These are phyloP conservation scores for Ophiosphaerella narmari DNA, from an alignment of 2,329 filamentous ascomycete species.

Conservation along the genomic window DNA sequence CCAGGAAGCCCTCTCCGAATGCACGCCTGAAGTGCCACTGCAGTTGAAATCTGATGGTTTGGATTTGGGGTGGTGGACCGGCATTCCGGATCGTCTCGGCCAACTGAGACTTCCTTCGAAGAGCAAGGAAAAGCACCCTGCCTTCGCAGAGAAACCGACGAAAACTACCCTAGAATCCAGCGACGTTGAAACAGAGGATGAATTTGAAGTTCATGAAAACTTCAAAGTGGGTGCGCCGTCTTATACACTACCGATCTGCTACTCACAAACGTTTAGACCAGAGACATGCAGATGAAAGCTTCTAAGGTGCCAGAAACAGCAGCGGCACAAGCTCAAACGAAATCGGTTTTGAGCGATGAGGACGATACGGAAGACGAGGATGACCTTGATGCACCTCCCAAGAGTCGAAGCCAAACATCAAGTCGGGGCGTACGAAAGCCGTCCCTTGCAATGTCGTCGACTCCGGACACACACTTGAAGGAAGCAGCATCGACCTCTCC, in stretches of 20 bases:
- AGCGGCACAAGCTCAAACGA: not conserved
- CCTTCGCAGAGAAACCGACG: conserved; percentile 1
- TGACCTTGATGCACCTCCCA: conserved; percentile 45
- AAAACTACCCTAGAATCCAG: conserved; percentile 15
- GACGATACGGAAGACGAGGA: conserved; percentile 45
- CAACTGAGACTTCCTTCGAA: conserved; percentile 12
- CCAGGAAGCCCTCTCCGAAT: conserved; percentile 39
- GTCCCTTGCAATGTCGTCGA: conserved; percentile 5
- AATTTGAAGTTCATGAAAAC: conserved; percentile 42
- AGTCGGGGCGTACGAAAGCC: not conserved
- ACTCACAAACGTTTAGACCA: conserved; percentile 17
- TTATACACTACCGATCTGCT: not conserved
- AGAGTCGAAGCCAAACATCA: conserved; percentile 17
- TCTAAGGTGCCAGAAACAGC: not conserved
- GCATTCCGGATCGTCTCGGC: conserved; percentile 14
- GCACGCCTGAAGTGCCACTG: conserved; percentile 29
- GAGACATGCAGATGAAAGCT: conserved; percentile 3
- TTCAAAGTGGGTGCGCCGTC: conserved; percentile 28
- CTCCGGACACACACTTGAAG: conserved; percentile 3
- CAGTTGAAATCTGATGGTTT: conserved; percentile 23
- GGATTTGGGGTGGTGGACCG: conserved; percentile 28
- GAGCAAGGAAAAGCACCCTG: conserved; percentile 11
- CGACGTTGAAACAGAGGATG: conserved; percentile 42
- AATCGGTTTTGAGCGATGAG: conserved; percentile 10
- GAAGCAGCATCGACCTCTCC: conserved; percentile 4